Conservation (phyloP, 1,139 yeast genomes). For the Geotrichum macrosporum region DNA sequence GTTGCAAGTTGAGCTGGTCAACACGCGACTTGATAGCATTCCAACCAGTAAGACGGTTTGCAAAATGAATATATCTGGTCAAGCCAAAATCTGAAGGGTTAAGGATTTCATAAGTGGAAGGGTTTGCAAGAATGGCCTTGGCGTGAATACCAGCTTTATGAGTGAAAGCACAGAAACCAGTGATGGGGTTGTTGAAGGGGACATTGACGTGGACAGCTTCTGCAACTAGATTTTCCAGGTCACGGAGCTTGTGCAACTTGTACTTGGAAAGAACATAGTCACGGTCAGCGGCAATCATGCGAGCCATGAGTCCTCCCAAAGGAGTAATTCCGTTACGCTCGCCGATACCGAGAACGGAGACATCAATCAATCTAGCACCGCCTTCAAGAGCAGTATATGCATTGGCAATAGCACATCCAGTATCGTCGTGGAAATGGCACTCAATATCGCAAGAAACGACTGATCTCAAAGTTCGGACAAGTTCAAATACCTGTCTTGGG, state of each 20-base stretch:
- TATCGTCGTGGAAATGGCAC: constrained; percentile 98
- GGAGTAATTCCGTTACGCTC: constrained; percentile 99
- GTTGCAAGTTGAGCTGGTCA: constrained; percentile 86
- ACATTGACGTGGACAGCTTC: constrained; percentile 95
- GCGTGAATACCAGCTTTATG: constrained; percentile 99
- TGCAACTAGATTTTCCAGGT: constrained; percentile 91
- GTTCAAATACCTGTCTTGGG: constrained; percentile 97
- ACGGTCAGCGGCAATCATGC: constrained; percentile 98
- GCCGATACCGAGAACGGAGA: constrained; percentile 96
- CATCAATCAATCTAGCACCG: constrained; percentile 94
- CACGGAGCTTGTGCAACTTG: constrained; percentile 93
- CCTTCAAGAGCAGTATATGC: constrained; percentile 98
- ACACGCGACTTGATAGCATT: constrained; percentile 97
- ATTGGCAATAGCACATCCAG: constrained; percentile 98
- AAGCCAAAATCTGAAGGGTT: constrained; percentile 94
- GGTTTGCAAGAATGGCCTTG: constrained; percentile 96
- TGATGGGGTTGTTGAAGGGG: constrained; percentile 97
- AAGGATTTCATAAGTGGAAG: constrained; percentile 94
- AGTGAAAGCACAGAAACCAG: constrained; percentile 99
- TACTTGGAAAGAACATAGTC: constrained; percentile 93
- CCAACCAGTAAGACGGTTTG: constrained; percentile 98
- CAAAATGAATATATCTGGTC: constrained; percentile 93
- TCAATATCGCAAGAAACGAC: constrained; percentile 97
- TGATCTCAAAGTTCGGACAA: constrained; percentile 85
- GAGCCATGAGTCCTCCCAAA: constrained; percentile 95